These are phyloP conservation scores for Fusarium nisikadoi DNA, from an alignment of 2,329 filamentous ascomycete genomes.

Conservation along the genomic window DNA sequence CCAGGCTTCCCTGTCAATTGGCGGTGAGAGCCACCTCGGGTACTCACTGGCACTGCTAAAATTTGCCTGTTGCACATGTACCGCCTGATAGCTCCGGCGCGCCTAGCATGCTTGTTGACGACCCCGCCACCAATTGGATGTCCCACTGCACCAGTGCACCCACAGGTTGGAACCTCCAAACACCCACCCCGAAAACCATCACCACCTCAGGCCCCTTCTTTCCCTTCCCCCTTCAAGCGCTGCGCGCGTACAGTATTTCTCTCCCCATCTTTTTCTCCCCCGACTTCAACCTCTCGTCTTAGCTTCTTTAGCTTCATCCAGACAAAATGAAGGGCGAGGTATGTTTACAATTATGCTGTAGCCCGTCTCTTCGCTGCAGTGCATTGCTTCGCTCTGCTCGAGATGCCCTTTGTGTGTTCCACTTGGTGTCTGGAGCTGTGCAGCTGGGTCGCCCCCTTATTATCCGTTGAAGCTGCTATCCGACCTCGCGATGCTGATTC, in stretches of 20 bases:
- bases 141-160: constrained; percentile 33
- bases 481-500: constrained; percentile 31
- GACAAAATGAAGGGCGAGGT: constrained; percentile 68
- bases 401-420: constrained; percentile 30
- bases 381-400: constrained; percentile 1
- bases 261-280: constrained; percentile 36
- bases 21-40: constrained; percentile 40
- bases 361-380: neutral
- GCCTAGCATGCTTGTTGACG: constrained; percentile 32
- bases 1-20: constrained; percentile 43
- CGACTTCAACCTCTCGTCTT: constrained; percentile 35
- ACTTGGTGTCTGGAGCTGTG: constrained; percentile 33
- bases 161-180: constrained; percentile 46
- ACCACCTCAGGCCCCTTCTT: constrained; percentile 45
- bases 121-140: constrained; percentile 44
- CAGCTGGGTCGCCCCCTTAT: constrained; percentile 10
- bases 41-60: constrained; percentile 25
- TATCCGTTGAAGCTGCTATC: constrained; percentile 15
- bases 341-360: constrained; percentile 44
- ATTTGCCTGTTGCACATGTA: constrained; percentile 24
- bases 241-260: constrained; percentile 49
- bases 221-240: constrained; percentile 47
- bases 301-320: constrained; percentile 38
- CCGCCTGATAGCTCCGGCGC: constrained; percentile 6
- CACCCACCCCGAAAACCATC: constrained; percentile 50